These are phyloP conservation scores for Ceratobasidium sp. DNA, from an alignment of 1,284 basidiomycete species.

Conservation along the genomic window DNA sequence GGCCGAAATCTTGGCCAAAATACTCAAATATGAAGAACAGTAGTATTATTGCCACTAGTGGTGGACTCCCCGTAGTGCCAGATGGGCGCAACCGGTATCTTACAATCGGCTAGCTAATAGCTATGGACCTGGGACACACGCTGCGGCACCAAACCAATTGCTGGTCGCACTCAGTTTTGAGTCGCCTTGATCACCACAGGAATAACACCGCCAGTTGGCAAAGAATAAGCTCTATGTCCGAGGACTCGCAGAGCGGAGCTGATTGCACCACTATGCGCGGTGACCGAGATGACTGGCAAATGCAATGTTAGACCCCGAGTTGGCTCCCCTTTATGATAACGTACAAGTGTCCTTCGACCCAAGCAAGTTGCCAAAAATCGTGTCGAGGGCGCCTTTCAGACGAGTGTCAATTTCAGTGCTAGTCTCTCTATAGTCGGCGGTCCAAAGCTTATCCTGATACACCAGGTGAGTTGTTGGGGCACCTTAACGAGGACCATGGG, in stretches of 20 bases:
- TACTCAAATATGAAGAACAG: too few relatives aligned
- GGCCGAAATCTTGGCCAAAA: too few relatives aligned
- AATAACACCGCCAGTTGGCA: constrained; percentile 32
- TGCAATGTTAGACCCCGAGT: constrained; percentile 37
- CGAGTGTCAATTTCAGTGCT: constrained; percentile 62
- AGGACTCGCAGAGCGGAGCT: constrained; percentile 14
- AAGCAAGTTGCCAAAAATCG: constrained; percentile 57
- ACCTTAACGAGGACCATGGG: too few relatives aligned
- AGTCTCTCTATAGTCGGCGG: constrained; percentile 67
- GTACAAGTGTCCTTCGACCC: constrained; percentile 58
- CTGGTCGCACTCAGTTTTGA: neutral
- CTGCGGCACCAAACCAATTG: neutral
- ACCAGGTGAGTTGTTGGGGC: neutral
- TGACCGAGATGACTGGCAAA: constrained; percentile 51
- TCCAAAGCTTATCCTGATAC: constrained; percentile 68
- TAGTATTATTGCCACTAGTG: too few relatives aligned
- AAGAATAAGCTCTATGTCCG: constrained; percentile 21
- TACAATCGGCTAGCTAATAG: neutral
- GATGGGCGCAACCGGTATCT: neutral
- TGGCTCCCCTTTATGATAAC: constrained; percentile 42
- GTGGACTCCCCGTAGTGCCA: too few relatives aligned
- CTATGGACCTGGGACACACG: neutral
- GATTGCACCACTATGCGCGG: constrained; percentile 51
- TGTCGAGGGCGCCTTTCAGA: constrained; percentile 61
- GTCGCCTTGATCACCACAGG: constrained; percentile 32